Evolutionary conservation across 23 red algal genomes (phyloP).

Genomic region (Gracilaria domingensis): DNA sequence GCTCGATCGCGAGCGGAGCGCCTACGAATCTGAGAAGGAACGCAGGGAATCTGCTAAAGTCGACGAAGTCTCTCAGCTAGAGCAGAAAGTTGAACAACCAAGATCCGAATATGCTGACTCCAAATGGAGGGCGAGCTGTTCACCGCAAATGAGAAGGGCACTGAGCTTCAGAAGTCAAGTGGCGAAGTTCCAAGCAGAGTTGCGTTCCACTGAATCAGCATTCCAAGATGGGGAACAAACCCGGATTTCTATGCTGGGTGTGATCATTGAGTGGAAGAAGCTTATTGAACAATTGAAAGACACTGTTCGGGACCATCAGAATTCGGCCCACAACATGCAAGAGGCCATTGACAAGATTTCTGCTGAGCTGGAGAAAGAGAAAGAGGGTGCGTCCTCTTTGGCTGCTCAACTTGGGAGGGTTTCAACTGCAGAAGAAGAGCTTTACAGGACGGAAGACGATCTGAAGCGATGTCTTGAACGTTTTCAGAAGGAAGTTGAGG

Average conservation of each 20-base stretch:
- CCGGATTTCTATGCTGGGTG: constrained; percentile 19
- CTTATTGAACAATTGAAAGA: constrained; percentile 16
- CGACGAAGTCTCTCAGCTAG: too few relatives aligned
- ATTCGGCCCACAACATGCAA: not conserved
- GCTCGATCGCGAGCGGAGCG: constrained; percentile 29
- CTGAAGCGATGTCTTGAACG: not conserved
- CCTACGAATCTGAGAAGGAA: too few relatives aligned
- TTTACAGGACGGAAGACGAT: too few relatives aligned
- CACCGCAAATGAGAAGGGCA: constrained; percentile 11
- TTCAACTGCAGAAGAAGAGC: not conserved
- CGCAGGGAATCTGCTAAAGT: too few relatives aligned
- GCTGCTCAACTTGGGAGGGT: not conserved
- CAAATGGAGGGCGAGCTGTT: constrained; percentile 10
- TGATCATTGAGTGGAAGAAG: not conserved
- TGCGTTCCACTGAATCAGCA: constrained; percentile 7
- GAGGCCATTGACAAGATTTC: constrained; percentile 1
- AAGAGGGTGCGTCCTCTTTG: not conserved
- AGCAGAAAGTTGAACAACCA: not conserved
- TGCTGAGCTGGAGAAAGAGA: constrained; percentile 27
- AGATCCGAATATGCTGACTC: constrained; percentile 31
- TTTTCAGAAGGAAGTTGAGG: constrained; percentile 3
- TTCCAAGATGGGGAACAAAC: not conserved
- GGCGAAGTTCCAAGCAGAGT: constrained; percentile 1
- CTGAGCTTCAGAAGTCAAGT: constrained; percentile 18
- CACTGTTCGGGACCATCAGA: not conserved